These are phyloP conservation scores for Lithohypha guttulata DNA, from an alignment of 2,329 filamentous ascomycete genomes.

Conservation along the genomic window DNA sequence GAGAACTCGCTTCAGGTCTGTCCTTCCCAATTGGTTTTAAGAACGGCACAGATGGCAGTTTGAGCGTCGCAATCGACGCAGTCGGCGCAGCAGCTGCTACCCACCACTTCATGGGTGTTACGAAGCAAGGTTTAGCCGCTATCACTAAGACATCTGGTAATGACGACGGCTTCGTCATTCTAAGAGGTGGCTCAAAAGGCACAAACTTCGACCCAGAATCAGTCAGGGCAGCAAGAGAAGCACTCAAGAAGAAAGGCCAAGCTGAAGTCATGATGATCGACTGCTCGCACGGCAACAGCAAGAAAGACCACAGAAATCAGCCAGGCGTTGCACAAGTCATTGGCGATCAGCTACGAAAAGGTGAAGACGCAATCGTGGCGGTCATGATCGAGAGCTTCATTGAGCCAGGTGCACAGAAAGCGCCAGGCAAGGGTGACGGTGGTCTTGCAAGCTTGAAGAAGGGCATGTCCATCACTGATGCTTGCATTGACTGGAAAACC, in stretches of 20 bases:
- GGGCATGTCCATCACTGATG: slow-evolving; percentile 93
- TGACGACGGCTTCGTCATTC: slow-evolving; percentile 92
- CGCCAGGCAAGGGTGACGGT: slow-evolving; percentile 71
- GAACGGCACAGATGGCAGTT: slow-evolving; percentile 89
- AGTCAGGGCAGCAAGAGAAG: slow-evolving; percentile 71
- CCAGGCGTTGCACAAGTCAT: slow-evolving; percentile 77
- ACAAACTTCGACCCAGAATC: slow-evolving; percentile 86
- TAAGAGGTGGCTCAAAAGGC: slow-evolving; percentile 82
- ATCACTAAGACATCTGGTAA: slow-evolving; percentile 93
- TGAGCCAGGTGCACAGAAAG: slow-evolving; percentile 88
- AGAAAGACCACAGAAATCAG: slow-evolving; percentile 96
- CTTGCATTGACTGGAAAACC: slow-evolving; percentile 86
- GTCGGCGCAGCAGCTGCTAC: slow-evolving; percentile 86
- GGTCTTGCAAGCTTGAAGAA: slow-evolving; percentile 75
- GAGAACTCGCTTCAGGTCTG: slow-evolving; percentile 84
- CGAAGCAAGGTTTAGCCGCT: slow-evolving; percentile 87
- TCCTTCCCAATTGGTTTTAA: slow-evolving; percentile 99
- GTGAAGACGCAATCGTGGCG: slow-evolving; percentile 82
- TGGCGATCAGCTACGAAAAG: slow-evolving; percentile 72
- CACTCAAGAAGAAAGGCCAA: slow-evolving; percentile 63
- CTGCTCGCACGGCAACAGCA: slow-evolving; percentile 92
- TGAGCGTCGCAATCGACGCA: slow-evolving; percentile 86
- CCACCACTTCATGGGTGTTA: slow-evolving; percentile 95
- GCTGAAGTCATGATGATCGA: slow-evolving; percentile 84
- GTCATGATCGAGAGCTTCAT: slow-evolving; percentile 99